Evolutionary conservation across 805 yeast genomes (phyloP), one percentile per base, ranked within the genome.

Genomic region (Pichia membranifaciens): DNA sequence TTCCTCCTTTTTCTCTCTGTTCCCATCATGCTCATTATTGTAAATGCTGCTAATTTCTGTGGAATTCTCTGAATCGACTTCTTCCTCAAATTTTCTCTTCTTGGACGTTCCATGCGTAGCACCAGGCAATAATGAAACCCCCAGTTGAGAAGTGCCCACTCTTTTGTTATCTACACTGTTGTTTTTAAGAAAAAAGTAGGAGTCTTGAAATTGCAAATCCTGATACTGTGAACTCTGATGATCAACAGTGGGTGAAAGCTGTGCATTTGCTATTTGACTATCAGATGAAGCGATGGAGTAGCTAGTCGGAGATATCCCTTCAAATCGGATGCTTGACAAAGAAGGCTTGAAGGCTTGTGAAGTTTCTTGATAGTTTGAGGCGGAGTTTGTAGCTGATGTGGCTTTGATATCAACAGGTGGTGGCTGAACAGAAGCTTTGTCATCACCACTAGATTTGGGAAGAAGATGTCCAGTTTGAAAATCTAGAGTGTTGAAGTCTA

Each of bases 301-400:
- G 32, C 54, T 56, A 15, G 61, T 55, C 3, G 64, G 62, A 2
- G 62, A 54, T 2, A 58, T 51, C 2, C 54, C 57, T 28, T 56
- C 59, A 33, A 41, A 51, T 15, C 34, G 13, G 18, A 16, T 25
- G 18, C 38, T 23, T 20, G 45, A 29, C 38, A 43, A 33, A n/a
- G 49, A 41, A 20, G 34, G 45, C 15, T 22, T 38, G 10, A 32
- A 33, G 6, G 41, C 17, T 16, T 25, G 33, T 13, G n/a, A n/a
- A 13, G n/a, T 21, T 25, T 21, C 21, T 16, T 16, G 10, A 44
- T 36, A 23, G 10, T 25, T 25, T 43, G 20, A n/a, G 21, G 9
- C 18, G 4, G 16, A 20, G 16, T 3, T 34, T 34, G 39, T 15
- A 21, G 15, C 5, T n/a, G 25, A 20, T 5, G 25, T 9, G 6